A percentile compares a stretch with the other conserved stretches of the same genome.
phyloP scores from a whole-genome alignment of 2,329 filamentous ascomycete genomes.

The Arthrinium phaeospermum region DNA sequence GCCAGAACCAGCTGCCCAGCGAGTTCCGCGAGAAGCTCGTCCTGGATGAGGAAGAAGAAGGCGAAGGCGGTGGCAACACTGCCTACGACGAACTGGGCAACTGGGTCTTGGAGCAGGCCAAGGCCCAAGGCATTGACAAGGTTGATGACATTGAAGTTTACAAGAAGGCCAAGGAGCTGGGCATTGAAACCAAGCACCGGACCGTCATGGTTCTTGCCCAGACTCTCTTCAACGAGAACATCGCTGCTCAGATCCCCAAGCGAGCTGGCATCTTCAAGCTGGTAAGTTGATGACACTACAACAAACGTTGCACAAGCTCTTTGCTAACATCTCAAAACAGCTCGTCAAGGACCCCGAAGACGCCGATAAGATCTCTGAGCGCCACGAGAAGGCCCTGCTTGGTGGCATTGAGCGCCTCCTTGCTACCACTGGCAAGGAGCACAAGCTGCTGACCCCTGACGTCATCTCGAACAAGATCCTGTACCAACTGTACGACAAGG shows the following conservation, averaged over 20 bases:
- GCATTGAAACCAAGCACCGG: conserved; percentile 93
- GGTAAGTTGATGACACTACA: conserved; percentile 50
- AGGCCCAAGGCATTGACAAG: conserved; percentile 76
- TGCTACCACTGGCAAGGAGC: conserved; percentile 71
- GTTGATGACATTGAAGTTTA: conserved; percentile 92
- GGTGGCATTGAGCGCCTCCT: conserved; percentile 95
- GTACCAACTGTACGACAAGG: conserved; percentile 87
- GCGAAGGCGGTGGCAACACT: conserved; percentile 74
- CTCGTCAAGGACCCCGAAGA: conserved; percentile 63
- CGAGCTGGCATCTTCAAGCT: conserved; percentile 90
- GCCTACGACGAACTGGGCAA: conserved; percentile 89
- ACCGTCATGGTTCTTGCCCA: conserved; percentile 91
- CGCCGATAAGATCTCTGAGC: conserved; percentile 64
- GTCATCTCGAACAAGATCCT: conserved; percentile 87
- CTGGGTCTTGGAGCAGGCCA: conserved; percentile 82
- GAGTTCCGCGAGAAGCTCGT: conserved; percentile 94
- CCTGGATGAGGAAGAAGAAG: conserved; percentile 81
- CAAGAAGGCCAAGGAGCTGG: conserved; percentile 94
- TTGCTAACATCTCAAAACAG: conserved; percentile 42
- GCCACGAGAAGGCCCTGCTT: conserved; percentile 93
- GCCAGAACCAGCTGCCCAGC: conserved; percentile 88
- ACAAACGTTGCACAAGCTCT: conserved; percentile 36
- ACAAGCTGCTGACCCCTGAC: conserved; percentile 70
- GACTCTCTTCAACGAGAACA: conserved; percentile 90
- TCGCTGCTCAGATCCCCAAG: conserved; percentile 83